A percentile compares a stretch with the other conserved stretches of the same genome.
Evolutionary conservation across 345 rosid genomes (phyloP).

Genomic region (Salix udensis): DNA sequence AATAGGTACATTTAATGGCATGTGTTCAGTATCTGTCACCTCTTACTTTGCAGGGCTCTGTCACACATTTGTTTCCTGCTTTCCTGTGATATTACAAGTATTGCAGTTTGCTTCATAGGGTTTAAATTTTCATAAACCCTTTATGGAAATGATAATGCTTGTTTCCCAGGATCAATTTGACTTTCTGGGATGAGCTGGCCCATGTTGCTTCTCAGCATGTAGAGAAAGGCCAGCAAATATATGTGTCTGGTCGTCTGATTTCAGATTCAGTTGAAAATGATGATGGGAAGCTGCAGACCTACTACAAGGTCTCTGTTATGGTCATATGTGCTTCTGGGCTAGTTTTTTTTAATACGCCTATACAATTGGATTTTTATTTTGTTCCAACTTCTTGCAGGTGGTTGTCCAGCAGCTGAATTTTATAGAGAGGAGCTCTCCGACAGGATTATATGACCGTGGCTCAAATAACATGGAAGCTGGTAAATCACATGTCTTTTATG

Average conservation of each 20-base stretch:
- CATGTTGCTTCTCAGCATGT: slow-evolving; percentile 48
- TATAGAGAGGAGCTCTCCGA: slow-evolving; percentile 35
- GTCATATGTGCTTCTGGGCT: not conserved
- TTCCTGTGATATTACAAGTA: not conserved
- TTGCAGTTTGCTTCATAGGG: not conserved
- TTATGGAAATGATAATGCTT: not conserved
- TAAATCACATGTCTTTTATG: slow-evolving; percentile 8
- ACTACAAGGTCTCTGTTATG: slow-evolving; percentile 45
- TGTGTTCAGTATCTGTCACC: too few relatives aligned
- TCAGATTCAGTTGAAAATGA: slow-evolving; percentile 49
- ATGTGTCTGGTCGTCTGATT: slow-evolving; percentile 55
- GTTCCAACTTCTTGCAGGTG: slow-evolving; percentile 31
- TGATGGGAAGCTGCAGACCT: slow-evolving; percentile 52
- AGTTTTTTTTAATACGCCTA: not conserved
- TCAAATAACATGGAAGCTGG: slow-evolving; percentile 27
- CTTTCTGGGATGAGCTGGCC: slow-evolving; percentile 68
- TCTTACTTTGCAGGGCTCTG: not conserved
- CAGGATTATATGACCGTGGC: slow-evolving; percentile 24
- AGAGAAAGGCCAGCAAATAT: slow-evolving; percentile 56
- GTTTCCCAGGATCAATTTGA: slow-evolving; percentile 48
- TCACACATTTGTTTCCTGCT: not conserved
- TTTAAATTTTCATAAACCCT: not conserved
- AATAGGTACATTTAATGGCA: too few relatives aligned
- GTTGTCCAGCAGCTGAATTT: slow-evolving; percentile 61
- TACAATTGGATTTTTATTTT: not conserved